A percentile compares a stretch with the other conserved stretches of the same genome.
These are phyloP conservation scores for Monosporascus sp. DNA, from an alignment of 2,329 filamentous ascomycete genomes.

Conservation along the genomic window DNA sequence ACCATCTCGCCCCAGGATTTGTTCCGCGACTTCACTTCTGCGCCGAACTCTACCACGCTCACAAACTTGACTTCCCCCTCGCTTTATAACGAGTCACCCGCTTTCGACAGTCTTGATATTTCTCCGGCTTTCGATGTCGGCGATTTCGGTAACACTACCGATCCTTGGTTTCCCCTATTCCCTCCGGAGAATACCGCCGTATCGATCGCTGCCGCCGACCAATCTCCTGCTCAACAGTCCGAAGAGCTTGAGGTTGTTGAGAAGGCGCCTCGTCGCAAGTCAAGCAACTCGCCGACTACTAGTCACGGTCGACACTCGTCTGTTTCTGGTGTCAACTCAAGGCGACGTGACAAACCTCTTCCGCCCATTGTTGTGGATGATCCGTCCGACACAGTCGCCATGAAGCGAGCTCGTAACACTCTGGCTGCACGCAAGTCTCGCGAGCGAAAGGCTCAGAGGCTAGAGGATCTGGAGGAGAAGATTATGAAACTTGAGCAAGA, in stretches of 20 bases:
- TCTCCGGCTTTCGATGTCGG: slow-evolving; percentile 68
- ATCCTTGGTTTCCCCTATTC: slow-evolving; percentile 70
- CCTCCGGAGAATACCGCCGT: slow-evolving; percentile 39
- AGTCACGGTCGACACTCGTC: slow-evolving; percentile 56
- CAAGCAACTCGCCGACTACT: slow-evolving; percentile 36
- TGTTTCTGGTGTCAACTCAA: slow-evolving; percentile 63
- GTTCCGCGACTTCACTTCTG: slow-evolving; percentile 64
- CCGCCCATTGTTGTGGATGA: slow-evolving; percentile 74
- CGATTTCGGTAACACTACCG: slow-evolving; percentile 49
- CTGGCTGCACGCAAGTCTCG: slow-evolving; percentile 90
- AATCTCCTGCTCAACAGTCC: slow-evolving; percentile 37
- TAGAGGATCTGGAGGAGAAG: slow-evolving; percentile 67
- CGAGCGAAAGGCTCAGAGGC: slow-evolving; percentile 72
- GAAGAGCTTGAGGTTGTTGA: slow-evolving; percentile 46
- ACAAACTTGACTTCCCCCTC: slow-evolving; percentile 83
- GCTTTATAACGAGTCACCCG: slow-evolving; percentile 71
- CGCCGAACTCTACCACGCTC: slow-evolving; percentile 75
- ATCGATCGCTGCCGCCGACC: slow-evolving; percentile 24
- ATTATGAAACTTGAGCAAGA: slow-evolving; percentile 65
- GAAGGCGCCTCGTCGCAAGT: slow-evolving; percentile 42
- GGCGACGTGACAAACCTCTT: slow-evolving; percentile 75
- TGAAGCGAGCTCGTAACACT: slow-evolving; percentile 92
- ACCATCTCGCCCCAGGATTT: slow-evolving; percentile 85
- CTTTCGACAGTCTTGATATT: slow-evolving; percentile 67
- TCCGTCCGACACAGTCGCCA: slow-evolving; percentile 65